Conservation (phyloP, 1,139 yeast species). For the Pichia sp. region DNA sequence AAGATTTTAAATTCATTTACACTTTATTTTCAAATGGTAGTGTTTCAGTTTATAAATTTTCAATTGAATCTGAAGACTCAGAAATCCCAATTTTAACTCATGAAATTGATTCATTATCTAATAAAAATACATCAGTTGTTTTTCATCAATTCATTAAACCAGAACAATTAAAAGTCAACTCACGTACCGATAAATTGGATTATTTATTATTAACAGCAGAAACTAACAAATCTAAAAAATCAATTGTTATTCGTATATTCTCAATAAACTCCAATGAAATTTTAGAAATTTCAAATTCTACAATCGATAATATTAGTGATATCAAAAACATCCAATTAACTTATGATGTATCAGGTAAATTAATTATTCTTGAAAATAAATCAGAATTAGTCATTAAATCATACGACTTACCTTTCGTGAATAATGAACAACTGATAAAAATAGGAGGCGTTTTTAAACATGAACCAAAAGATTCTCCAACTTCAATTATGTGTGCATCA, state of each 20-base stretch:
- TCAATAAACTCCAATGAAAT: constrained; percentile 23
- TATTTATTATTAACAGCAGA: constrained; percentile 25
- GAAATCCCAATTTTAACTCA: constrained; percentile 10
- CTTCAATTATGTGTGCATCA: constrained; percentile 34
- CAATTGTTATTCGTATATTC: constrained; percentile 21
- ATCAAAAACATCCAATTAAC: constrained; percentile 18
- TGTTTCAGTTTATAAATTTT: constrained; percentile 30
- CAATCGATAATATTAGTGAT: constrained; percentile 15
- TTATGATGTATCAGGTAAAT: constrained; percentile 28
- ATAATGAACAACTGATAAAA: constrained; percentile 18
- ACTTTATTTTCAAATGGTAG: constrained; percentile 41
- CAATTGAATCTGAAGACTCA: constrained; percentile 24
- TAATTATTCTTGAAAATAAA: constrained; percentile 21
- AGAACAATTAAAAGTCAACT: constrained; percentile 21
- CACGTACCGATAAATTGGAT: constrained; percentile 20
- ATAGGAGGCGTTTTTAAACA: constrained; percentile 17
- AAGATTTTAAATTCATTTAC: constrained; percentile 33
- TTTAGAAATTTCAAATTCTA: constrained; percentile 26
- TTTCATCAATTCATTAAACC: constrained; percentile 27
- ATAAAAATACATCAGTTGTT: constrained; percentile 14
- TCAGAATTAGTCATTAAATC: constrained; percentile 17
- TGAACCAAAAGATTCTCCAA: constrained; percentile 17
- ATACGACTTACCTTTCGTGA: constrained; percentile 25
- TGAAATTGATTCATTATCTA: constrained; percentile 12
- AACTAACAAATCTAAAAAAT: constrained; percentile 6